A percentile compares a stretch with the other conserved stretches of the same genome.
phyloP scores from a whole-genome alignment of 2,329 filamentous ascomycete genomes.

The Hymenoscyphus fraxineus region DNA sequence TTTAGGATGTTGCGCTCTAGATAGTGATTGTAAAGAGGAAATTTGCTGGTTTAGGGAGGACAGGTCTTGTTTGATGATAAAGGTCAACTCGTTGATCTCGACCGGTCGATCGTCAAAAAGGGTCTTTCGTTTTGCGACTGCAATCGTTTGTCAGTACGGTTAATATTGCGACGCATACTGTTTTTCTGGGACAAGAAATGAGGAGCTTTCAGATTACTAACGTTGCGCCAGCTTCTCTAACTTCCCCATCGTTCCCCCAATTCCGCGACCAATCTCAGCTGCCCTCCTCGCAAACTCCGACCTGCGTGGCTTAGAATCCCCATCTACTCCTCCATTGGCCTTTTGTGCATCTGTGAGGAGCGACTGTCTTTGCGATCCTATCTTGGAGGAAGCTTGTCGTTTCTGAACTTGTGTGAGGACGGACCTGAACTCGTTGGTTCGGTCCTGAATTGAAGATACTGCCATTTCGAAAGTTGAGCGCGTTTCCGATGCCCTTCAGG shows the following conservation, averaged over 20 bases:
- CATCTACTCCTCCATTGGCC: slow-evolving; percentile 49
- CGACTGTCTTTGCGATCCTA: slow-evolving; percentile 74
- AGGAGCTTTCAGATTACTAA: slow-evolving; percentile 39
- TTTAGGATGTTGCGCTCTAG: slow-evolving; percentile 70
- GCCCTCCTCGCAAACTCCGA: slow-evolving; percentile 93
- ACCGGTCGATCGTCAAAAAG: slow-evolving; percentile 95
- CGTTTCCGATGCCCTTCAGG: background rate
- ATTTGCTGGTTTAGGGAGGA: slow-evolving; percentile 84
- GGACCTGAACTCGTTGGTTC: slow-evolving; percentile 90
- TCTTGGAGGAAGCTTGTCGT: slow-evolving; percentile 70
- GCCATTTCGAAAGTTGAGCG: slow-evolving; percentile 46
- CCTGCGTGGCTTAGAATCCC: slow-evolving; percentile 50
- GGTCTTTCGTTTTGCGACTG: slow-evolving; percentile 91
- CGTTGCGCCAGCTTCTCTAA: slow-evolving; percentile 86
- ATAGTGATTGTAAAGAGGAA: slow-evolving; percentile 72
- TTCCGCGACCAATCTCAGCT: slow-evolving; percentile 86
- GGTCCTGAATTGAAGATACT: slow-evolving; percentile 83
- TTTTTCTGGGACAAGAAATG: background rate
- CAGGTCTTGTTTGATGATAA: slow-evolving; percentile 96
- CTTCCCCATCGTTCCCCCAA: slow-evolving; percentile 90
- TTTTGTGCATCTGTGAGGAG: slow-evolving; percentile 73
- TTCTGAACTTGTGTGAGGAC: slow-evolving; percentile 84
- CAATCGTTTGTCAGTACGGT: background rate
- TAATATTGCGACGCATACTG: background rate
- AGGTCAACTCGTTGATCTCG: slow-evolving; percentile 95